Evolutionary conservation across 768 basidiomycete genomes (phyloP).

Genomic region (Leccinum rimulosum): DNA sequence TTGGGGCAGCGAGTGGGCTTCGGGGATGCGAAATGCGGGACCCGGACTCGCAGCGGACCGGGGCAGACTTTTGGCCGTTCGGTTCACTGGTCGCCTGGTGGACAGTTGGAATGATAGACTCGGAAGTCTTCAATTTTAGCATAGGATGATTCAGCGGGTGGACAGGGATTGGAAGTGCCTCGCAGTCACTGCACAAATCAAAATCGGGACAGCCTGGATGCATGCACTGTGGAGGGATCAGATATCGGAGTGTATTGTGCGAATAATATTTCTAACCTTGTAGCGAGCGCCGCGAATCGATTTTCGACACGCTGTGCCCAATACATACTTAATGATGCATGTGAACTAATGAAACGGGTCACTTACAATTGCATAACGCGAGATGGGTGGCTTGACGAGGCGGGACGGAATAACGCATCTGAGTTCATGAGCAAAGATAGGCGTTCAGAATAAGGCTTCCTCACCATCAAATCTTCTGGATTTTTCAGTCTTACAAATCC

Average conservation of each 20-base stretch:
- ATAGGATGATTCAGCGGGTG: constrained; percentile 72
- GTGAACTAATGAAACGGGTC: background rate
- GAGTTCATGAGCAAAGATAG: background rate
- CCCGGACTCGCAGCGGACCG: background rate
- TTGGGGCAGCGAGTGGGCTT: background rate
- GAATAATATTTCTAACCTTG: constrained; percentile 48
- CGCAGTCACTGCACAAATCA: constrained; percentile 78
- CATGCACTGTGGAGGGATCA: constrained; percentile 61
- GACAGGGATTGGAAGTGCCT: constrained; percentile 72
- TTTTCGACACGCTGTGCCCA: constrained; percentile 40
- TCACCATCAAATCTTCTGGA: constrained; percentile 56
- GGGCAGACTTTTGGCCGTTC: background rate
- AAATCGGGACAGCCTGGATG: constrained; percentile 74
- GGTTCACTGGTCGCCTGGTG: constrained; percentile 18
- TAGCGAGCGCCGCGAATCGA: constrained; percentile 64
- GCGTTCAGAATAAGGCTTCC: constrained; percentile 15
- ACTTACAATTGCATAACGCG: constrained; percentile 58
- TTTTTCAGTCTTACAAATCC: constrained; percentile 63
- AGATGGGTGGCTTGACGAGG: constrained; percentile 38
- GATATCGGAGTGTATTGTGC: background rate
- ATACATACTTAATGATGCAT: background rate
- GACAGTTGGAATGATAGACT: constrained; percentile 47
- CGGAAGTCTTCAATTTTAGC: constrained; percentile 64
- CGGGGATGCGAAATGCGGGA: background rate
- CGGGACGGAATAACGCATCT: constrained; percentile 31